phyloP scores from a whole-genome alignment of 1,284 basidiomycete species.

The Rhodotorula mucilaginosa region DNA sequence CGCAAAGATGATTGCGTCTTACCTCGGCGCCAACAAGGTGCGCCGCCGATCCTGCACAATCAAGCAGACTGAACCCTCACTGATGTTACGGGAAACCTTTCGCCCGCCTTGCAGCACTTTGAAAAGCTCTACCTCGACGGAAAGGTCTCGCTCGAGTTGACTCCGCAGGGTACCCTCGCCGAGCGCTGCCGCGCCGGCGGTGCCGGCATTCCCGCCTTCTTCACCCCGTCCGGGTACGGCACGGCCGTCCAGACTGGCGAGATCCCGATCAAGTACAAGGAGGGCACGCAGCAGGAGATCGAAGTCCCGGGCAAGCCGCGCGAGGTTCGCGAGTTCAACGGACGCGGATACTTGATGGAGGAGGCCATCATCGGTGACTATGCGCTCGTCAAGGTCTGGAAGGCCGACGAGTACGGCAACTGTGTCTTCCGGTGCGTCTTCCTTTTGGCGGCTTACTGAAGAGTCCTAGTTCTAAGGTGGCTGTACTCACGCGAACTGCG shows the following conservation, averaged over 20 bases:
- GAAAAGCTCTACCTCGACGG: constrained; percentile 70
- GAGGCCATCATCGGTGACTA: constrained; percentile 68
- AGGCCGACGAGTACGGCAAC: constrained; percentile 72
- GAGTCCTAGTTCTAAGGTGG: constrained; percentile 42
- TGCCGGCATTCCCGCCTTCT: constrained; percentile 94
- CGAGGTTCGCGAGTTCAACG: constrained; percentile 75
- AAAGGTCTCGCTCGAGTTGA: constrained; percentile 78
- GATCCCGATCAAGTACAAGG: constrained; percentile 49
- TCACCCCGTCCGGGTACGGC: constrained; percentile 76
- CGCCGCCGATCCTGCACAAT: not conserved
- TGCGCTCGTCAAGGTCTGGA: constrained; percentile 90
- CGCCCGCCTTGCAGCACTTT: constrained; percentile 46
- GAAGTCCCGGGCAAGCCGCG: constrained; percentile 55
- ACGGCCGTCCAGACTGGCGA: constrained; percentile 52
- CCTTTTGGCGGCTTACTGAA: constrained; percentile 70
- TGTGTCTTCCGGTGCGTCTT: constrained; percentile 54
- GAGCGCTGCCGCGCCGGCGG: constrained; percentile 89
- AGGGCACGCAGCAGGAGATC: constrained; percentile 55
- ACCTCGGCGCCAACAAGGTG: constrained; percentile 46
- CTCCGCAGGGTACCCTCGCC: constrained; percentile 84
- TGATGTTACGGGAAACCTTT: not conserved
- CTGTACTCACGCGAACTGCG: not conserved
- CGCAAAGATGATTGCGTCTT: constrained; percentile 67
- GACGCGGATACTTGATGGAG: constrained; percentile 81
- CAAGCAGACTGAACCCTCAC: too few relatives aligned